Percentiles rank a stretch among this genome's conserved stretches.
These are phyloP conservation scores for Amanita thiersii DNA, from an alignment of 768 basidiomycete genomes.

Conservation along the genomic window DNA sequence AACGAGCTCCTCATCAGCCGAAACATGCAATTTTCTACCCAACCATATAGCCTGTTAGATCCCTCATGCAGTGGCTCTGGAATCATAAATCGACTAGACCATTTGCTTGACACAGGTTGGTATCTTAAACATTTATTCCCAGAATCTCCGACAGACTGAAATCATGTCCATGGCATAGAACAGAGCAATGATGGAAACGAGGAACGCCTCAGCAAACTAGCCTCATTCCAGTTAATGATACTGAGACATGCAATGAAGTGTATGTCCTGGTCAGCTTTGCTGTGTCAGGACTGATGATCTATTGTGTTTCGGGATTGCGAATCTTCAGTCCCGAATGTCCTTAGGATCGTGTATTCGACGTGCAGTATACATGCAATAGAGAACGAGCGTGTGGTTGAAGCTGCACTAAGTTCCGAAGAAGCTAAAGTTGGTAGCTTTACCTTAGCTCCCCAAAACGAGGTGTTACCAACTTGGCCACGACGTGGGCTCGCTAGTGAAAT, in stretches of 20 bases:
- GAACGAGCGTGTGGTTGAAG: conserved; percentile 85
- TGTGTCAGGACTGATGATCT: conserved; percentile 6
- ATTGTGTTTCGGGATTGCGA: conserved; percentile 5
- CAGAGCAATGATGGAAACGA: conserved; percentile 51
- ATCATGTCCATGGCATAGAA: conserved; percentile 25
- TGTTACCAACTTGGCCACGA: conserved; percentile 77
- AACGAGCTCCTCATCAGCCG: conserved; percentile 1
- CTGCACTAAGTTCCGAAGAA: conserved; percentile 66
- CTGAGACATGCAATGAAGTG: conserved; percentile 95
- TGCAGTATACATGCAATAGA: conserved; percentile 89
- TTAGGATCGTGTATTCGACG: conserved; percentile 93
- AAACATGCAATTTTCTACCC: not conserved
- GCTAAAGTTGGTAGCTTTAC: conserved; percentile 51
- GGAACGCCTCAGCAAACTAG: conserved; percentile 75
- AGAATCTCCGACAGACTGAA: conserved; percentile 4
- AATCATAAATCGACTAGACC: conserved; percentile 83
- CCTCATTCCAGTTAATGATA: conserved; percentile 85
- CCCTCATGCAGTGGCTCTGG: conserved; percentile 96
- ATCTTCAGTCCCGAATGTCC: conserved; percentile 60
- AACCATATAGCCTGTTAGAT: conserved; percentile 64
- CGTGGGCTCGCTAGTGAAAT: conserved; percentile 68
- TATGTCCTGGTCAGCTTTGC: conserved; percentile 37
- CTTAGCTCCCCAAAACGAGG: conserved; percentile 58
- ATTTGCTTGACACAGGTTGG: conserved; percentile 70
- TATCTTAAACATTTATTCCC: conserved; percentile 6